Base-by-base conservation (phyloP, 306 rosid genomes). In the Oemleria cerasiformis region DNA sequence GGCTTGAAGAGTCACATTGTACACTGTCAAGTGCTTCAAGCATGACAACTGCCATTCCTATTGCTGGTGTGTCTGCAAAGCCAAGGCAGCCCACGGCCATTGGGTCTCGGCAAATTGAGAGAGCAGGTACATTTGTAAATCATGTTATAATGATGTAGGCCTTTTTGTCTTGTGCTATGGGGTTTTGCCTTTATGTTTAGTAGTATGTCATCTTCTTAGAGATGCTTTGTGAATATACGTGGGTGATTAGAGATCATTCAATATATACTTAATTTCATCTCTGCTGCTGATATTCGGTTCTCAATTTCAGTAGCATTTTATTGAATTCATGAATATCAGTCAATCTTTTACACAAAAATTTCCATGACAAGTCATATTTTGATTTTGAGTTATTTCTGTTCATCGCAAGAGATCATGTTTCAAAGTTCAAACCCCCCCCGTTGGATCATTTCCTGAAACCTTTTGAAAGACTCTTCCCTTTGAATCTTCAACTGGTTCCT, bases 1-100 rank as follows among this genome's bases (percentile, higher is more conserved):
- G 86, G 92, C 69, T 85, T 89, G 89, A 95, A 84, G 90, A 95
- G 97, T 77, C 99, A 92, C 79, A 95, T 95, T 73, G 87, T 95
- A 78, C 99, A 91, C 81, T 92, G 99, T 79, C 99, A 95, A 75
- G 97, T 95, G 74, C 97, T 95, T 69, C 99, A 92, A 87, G 93
- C 88, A 19, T 95, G 88, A 91, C 67, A 74, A 67, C 34, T 25
- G 25, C 10, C 61, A 67, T 59, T 55, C 49, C 3, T 63, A 71
- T 66, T 62, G 45, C 70, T 21, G 66, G 49, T 57, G 66, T 34
- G 25, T 44, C 74, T 10, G 43, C 30, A 43, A 30, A 56, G 7
- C 44, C 17, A 57, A 43, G n/a, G 9, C 45, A 44, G 43, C 11
- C 56, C 36, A 30, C 3, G 36, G 36, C 36, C 36, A 30, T 30